Conservation (phyloP, 768 basidiomycete species). For the Leucocoprinus leucothites region DNA sequence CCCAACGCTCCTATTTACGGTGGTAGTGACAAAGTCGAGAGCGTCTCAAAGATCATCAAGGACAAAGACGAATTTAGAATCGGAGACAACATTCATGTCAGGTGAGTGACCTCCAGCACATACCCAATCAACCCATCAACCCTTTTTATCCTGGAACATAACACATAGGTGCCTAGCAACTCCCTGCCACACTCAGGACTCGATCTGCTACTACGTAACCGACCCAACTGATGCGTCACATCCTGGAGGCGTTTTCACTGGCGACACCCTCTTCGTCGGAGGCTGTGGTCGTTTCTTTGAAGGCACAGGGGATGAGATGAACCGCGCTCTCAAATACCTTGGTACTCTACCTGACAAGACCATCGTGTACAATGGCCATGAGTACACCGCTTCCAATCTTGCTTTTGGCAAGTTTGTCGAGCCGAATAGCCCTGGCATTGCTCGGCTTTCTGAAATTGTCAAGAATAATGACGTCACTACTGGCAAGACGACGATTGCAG, state of each 20-base stretch:
- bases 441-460: conserved; percentile 55
- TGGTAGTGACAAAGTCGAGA: conserved; percentile 68
- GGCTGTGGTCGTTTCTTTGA: conserved; percentile 97
- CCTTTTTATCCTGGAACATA: not conserved
- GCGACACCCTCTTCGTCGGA: conserved; percentile 86
- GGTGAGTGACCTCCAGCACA: conserved; percentile 30
- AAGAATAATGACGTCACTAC: conserved; percentile 62
- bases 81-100: conserved; percentile 60
- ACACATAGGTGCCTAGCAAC: conserved; percentile 87
- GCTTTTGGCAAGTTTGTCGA: conserved; percentile 70
- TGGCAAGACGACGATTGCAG: conserved; percentile 84
- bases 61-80: conserved; percentile 80
- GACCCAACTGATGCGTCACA: conserved; percentile 42
- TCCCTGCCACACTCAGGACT: conserved; percentile 95
- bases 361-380: conserved; percentile 85
- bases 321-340: conserved; percentile 67
- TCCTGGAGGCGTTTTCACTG: conserved; percentile 85
- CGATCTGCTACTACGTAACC: conserved; percentile 86
- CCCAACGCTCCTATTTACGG: conserved; percentile 68
- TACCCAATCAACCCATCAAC: conserved; percentile 2
- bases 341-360: conserved; percentile 76
- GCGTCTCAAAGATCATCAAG: conserved; percentile 69
- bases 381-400: conserved; percentile 77
- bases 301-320: conserved; percentile 78
- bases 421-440: conserved; percentile 54